Base-by-base conservation (phyloP, 768 basidiomycete genomes). In the Exidia glandulosa region DNA sequence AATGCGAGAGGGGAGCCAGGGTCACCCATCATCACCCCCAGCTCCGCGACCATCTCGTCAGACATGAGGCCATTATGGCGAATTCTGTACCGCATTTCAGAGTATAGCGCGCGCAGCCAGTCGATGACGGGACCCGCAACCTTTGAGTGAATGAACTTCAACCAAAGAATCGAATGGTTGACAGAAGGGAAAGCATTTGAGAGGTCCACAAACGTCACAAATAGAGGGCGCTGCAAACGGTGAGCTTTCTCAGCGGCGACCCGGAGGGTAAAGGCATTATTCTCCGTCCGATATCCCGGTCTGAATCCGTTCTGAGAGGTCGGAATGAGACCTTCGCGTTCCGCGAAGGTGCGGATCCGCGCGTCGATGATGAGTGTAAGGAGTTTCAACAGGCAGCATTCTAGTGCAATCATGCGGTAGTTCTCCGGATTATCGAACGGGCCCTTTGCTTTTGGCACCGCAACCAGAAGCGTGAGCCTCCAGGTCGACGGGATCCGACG, bases 231-330 rank as follows among this genome's bases (percentile, higher is more conserved):
- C 2, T 25, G 59, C 6, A 32, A 7, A 0, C 59, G 33, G 2
- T 59, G 59, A 0, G 68, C 68, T 27, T 58, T 58, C 5, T 70
- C 69, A 19, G 66, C 63, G n/a, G 67, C 64, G 29, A 59, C 60
- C 0, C 66, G 61, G 23, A 65, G 59, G 33, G 63, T 65, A 31
- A 62, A 41, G 19, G 36, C 50, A 57, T 63, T 64, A 55, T 67
- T 62, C 19, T 55, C 61, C 32, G 59, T 63, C 2, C 60, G 41
- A 45, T 59, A 61, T 3, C 52, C 55, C n/a, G 52, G 41, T 3
- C 70, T 57, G 52, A 73, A 74, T 0, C 73, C 70, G 57, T 71
- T 73, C 59, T 73, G 73, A 0, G 68, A 67, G 2, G 57, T 57
- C 0, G 72, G 72, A 6, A 75, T 36, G 0, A 69, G 34, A 16